Conservation (phyloP, 208 protist species). For the Acanthamoeba castellanii region DNA sequence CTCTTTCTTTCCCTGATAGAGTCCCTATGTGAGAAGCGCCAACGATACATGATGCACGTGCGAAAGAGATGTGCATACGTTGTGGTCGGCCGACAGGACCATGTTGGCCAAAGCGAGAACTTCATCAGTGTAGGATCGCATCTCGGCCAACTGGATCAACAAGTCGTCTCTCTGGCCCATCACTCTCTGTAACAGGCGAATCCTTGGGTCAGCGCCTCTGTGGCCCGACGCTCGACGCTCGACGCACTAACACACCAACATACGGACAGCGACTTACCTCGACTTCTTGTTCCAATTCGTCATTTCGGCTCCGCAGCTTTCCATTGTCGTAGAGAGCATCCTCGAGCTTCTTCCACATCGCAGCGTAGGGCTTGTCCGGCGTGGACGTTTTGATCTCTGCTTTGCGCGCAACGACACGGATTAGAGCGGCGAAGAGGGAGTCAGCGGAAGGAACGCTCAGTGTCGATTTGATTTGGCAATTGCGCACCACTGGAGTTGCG, state of each 20-base stretch:
- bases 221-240: background rate
- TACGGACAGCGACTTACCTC: background rate
- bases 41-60: background rate
- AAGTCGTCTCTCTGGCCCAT: slow-evolving; percentile 57
- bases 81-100: slow-evolving; percentile 43
- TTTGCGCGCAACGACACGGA: background rate
- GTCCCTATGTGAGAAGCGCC: background rate
- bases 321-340: slow-evolving; percentile 32
- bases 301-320: slow-evolving; percentile 26
- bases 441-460: background rate
- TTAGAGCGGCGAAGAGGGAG: background rate
- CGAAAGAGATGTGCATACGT: background rate
- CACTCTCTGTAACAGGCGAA: background rate
- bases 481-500: background rate
- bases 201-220: too few species aligned
- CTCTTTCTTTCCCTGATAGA: slow-evolving; percentile 60
- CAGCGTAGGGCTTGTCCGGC: slow-evolving; percentile 11
- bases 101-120: slow-evolving; percentile 61
- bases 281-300: slow-evolving; percentile 65
- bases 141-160: slow-evolving; percentile 66
- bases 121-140: slow-evolving; percentile 65
- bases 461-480: background rate
- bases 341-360: slow-evolving; percentile 72
- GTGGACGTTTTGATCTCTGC: slow-evolving; percentile 10
- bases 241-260: background rate